Evolutionary conservation across 306 rosid species (phyloP).

Genomic region (Medicago truncatula): DNA sequence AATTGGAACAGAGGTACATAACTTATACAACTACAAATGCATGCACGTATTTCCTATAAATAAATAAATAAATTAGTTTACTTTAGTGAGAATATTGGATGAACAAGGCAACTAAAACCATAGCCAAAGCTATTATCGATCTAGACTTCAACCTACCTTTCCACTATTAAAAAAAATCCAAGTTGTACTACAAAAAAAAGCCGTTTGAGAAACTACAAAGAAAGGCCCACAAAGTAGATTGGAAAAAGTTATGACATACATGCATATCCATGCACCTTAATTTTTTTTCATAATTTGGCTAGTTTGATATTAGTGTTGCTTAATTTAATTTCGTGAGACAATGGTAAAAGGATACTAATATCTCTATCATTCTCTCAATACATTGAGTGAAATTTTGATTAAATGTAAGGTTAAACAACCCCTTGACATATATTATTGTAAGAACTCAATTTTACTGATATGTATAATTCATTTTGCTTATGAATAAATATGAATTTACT

Average conservation of each 20-base stretch:
- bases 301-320: not conserved
- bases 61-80: not conserved
- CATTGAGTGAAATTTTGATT: no score
- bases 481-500: no score
- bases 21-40: not conserved
- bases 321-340: not conserved
- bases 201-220: constrained; percentile 8
- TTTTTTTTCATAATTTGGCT: not conserved
- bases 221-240: not conserved
- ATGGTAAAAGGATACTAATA: no score
- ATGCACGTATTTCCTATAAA: not conserved
- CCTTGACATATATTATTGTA: no score
- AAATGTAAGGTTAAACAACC: no score
- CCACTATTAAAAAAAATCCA: not conserved
- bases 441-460: no score
- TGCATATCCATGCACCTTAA: not conserved
- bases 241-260: not conserved
- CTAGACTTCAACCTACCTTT: not conserved
- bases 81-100: not conserved
- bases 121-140: not conserved
- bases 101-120: not conserved
- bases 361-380: no score
- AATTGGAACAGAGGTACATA: not conserved
- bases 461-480: no score
- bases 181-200: not conserved